Evolutionary conservation across 1,284 basidiomycete genomes (phyloP).

Genomic region (Cerioporus squamosus): DNA sequence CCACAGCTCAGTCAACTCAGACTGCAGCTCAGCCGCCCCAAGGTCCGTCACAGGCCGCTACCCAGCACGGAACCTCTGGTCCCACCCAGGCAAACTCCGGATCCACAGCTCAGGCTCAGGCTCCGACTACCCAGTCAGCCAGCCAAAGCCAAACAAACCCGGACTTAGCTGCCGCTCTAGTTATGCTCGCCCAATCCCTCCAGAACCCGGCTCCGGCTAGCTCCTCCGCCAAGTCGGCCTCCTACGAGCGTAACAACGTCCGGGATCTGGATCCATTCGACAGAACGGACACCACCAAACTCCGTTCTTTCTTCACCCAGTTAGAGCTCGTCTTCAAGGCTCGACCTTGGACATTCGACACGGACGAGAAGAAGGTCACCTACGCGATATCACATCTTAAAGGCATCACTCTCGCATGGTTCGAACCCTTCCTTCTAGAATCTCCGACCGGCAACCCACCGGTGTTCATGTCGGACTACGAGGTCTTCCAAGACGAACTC

Average conservation of each 20-base stretch:
- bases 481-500: slow-evolving; percentile 9
- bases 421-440: background rate
- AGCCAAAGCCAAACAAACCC: too few relatives aligned
- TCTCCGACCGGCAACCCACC: background rate
- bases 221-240: too few relatives aligned
- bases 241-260: background rate
- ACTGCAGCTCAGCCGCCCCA: too few relatives aligned
- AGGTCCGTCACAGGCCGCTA: too few relatives aligned
- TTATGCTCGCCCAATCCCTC: too few relatives aligned
- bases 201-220: too few relatives aligned
- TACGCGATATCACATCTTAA: slow-evolving; percentile 5
- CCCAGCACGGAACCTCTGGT: too few relatives aligned
- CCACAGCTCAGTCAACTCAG: too few relatives aligned
- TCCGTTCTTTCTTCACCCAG: slow-evolving; percentile 8
- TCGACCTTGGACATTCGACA: slow-evolving; percentile 7
- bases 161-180: too few relatives aligned
- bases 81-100: too few relatives aligned
- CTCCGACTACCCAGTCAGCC: too few relatives aligned
- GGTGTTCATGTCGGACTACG: slow-evolving; percentile 6
- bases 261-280: background rate
- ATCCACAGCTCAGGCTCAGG: too few relatives aligned
- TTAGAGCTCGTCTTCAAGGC: slow-evolving; percentile 12
- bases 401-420: slow-evolving; percentile 1
- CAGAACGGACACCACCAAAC: background rate
- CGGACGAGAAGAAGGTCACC: slow-evolving; percentile 9